Conservation (phyloP, 2,329 filamentous ascomycete genomes). For the Pseudogymnoascus sp. region DNA sequence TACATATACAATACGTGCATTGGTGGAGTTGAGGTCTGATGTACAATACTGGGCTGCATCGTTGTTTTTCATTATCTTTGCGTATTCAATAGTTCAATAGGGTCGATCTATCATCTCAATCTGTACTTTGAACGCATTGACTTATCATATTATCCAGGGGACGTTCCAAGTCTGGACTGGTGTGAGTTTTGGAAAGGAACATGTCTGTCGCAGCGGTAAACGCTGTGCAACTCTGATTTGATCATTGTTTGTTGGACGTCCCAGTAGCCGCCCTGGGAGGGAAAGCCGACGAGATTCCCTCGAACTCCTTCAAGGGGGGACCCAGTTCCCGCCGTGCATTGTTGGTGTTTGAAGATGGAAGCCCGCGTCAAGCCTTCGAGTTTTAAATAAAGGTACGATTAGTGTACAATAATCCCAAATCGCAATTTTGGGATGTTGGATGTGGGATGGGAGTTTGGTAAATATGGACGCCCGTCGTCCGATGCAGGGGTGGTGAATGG, state of each 20-base stretch:
- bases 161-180: background rate
- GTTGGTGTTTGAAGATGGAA: slow-evolving; percentile 2
- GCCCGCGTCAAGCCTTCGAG: slow-evolving; percentile 3
- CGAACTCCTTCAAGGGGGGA: background rate
- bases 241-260: background rate
- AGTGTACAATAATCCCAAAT: slow-evolving; percentile 2
- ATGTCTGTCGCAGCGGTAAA: slow-evolving; percentile 1
- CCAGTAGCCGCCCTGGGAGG: background rate
- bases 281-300: background rate
- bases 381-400: background rate
- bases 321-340: background rate
- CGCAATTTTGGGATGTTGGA: background rate
- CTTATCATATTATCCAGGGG: background rate
- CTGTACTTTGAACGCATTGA: background rate
- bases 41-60: slow-evolving; percentile 8
- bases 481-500: background rate
- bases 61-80: background rate
- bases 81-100: background rate
- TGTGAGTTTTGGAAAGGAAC: background rate
- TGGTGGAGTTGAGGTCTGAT: slow-evolving; percentile 9
- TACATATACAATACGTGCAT: slow-evolving; percentile 5
- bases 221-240: slow-evolving; percentile 7
- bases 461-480: background rate
- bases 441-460: background rate
- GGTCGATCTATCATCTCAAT: slow-evolving; percentile 6